Percentiles rank a stretch among this genome's conserved stretches.
Evolutionary conservation across 805 yeast genomes (phyloP).

Genomic region (Candida parachauliodes): DNA sequence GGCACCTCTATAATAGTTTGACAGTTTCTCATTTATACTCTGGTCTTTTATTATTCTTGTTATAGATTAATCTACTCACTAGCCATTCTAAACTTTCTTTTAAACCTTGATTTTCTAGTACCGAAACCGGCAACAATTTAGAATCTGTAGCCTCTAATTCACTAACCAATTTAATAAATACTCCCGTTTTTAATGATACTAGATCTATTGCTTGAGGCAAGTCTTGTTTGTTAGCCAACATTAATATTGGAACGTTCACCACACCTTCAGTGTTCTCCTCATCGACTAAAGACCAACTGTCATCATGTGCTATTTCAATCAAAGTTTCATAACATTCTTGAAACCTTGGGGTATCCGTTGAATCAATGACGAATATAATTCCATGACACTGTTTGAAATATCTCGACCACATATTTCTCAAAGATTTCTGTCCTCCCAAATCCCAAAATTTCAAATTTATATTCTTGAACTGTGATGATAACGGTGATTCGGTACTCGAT

Average conservation of each 20-base stretch:
- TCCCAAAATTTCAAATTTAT: slow-evolving; percentile 85
- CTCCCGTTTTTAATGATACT: slow-evolving; percentile 70
- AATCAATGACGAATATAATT: slow-evolving; percentile 86
- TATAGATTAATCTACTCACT: slow-evolving; percentile 63
- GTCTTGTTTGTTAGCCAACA: slow-evolving; percentile 96
- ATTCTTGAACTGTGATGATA: slow-evolving; percentile 33
- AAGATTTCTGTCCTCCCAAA: slow-evolving; percentile 89
- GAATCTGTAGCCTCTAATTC: slow-evolving; percentile 86
- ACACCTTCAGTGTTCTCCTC: slow-evolving; percentile 12
- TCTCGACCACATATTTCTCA: slow-evolving; percentile 81
- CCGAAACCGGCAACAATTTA: slow-evolving; percentile 85
- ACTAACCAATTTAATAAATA: slow-evolving; percentile 77
- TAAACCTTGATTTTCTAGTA: slow-evolving; percentile 79
- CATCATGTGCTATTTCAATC: slow-evolving; percentile 40
- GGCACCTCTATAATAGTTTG: no score
- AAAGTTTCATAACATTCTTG: slow-evolving; percentile 77
- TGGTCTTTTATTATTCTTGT: slow-evolving; percentile 61
- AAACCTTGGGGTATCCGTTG: slow-evolving; percentile 78
- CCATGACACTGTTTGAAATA: slow-evolving; percentile 88
- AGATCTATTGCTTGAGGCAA: slow-evolving; percentile 45
- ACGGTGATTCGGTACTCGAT: slow-evolving; percentile 31
- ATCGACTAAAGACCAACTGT: slow-evolving; percentile 35
- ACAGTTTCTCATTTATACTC: slow-evolving; percentile 39
- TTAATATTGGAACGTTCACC: slow-evolving; percentile 78
- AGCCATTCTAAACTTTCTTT: slow-evolving; percentile 89